These are phyloP conservation scores for Chalaropsis thielavioides DNA, from an alignment of 2,329 filamentous ascomycete genomes.

Conservation along the genomic window DNA sequence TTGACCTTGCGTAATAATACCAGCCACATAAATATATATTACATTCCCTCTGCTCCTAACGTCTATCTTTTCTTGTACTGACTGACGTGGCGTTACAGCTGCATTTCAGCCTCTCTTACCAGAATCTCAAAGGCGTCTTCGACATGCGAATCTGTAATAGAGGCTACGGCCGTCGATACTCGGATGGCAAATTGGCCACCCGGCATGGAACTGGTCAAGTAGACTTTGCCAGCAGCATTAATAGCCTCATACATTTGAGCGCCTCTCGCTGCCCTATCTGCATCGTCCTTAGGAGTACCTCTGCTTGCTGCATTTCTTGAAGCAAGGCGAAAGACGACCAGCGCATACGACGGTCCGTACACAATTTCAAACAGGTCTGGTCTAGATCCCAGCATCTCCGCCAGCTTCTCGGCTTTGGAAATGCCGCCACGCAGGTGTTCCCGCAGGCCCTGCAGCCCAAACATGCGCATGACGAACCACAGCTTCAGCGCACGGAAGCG, in stretches of 20 bases:
- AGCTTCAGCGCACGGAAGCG: constrained; percentile 82
- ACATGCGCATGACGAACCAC: constrained; percentile 83
- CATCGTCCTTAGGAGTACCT: constrained; percentile 23
- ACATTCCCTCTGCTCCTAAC: neutral
- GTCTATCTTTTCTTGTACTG: neutral
- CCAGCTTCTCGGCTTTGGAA: constrained; percentile 54
- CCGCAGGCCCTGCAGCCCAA: constrained; percentile 63
- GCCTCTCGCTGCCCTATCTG: constrained; percentile 52
- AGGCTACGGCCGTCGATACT: constrained; percentile 58
- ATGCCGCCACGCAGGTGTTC: constrained; percentile 58
- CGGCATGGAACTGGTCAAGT: constrained; percentile 64
- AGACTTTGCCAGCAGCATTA: constrained; percentile 62
- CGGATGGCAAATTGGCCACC: constrained; percentile 64
- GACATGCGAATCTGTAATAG: constrained; percentile 57
- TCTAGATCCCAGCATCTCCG: constrained; percentile 40
- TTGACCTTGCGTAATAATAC: neutral
- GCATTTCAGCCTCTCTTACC: constrained; percentile 21
- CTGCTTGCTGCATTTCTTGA: constrained; percentile 22
- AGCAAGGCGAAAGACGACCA: constrained; percentile 60
- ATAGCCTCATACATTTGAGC: constrained; percentile 62
- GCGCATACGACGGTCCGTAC: constrained; percentile 58
- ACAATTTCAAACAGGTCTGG: constrained; percentile 63
- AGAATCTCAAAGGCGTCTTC: constrained; percentile 60
- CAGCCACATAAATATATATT: constrained; percentile 1
- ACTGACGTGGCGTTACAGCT: neutral